A percentile compares a stretch with the other conserved stretches of the same genome.
These are phyloP conservation scores for Phytophthora litchii DNA, from an alignment of 352 stramenopile genomes.

Conservation along the genomic window DNA sequence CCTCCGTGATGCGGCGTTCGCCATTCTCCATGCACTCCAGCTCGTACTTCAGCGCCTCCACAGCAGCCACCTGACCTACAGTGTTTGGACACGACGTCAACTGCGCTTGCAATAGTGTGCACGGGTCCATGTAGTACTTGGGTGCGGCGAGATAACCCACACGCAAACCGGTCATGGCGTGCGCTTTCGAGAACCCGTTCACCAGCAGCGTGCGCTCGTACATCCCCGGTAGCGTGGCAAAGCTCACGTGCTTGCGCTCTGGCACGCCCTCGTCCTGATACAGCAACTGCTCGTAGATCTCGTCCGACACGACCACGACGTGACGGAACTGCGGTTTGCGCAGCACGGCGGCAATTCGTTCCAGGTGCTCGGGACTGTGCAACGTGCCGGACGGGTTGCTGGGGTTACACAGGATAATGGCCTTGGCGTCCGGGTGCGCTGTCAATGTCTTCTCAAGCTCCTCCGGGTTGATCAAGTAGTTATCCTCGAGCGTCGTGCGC, in stretches of 20 bases:
- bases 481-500: slow-evolving; percentile 56
- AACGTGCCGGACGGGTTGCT: slow-evolving; percentile 93
- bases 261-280: slow-evolving; percentile 82
- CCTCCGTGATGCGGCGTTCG: slow-evolving; percentile 54
- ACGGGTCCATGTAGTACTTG: slow-evolving; percentile 81
- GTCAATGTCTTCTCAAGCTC: slow-evolving; percentile 79
- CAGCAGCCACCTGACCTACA: slow-evolving; percentile 92
- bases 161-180: slow-evolving; percentile 96
- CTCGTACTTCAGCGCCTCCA: slow-evolving; percentile 88
- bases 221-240: slow-evolving; percentile 82
- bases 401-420: slow-evolving; percentile 96
- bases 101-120: slow-evolving; percentile 93
- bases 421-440: slow-evolving; percentile 74
- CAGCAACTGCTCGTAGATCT: slow-evolving; percentile 96
- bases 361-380: slow-evolving; percentile 62
- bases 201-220: slow-evolving; percentile 92
- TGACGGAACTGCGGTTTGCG: slow-evolving; percentile 70
- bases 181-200: slow-evolving; percentile 97
- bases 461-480: slow-evolving; percentile 81
- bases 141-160: slow-evolving; percentile 91
- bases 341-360: slow-evolving; percentile 59
- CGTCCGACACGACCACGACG: slow-evolving; percentile 91
- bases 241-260: slow-evolving; percentile 64
- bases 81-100: slow-evolving; percentile 94
- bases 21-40: slow-evolving; percentile 59